Percentiles rank a stretch among this genome's conserved stretches.
Evolutionary conservation across 1,139 yeast genomes (phyloP).

Genomic region (Arxiozyma slooffiae): DNA sequence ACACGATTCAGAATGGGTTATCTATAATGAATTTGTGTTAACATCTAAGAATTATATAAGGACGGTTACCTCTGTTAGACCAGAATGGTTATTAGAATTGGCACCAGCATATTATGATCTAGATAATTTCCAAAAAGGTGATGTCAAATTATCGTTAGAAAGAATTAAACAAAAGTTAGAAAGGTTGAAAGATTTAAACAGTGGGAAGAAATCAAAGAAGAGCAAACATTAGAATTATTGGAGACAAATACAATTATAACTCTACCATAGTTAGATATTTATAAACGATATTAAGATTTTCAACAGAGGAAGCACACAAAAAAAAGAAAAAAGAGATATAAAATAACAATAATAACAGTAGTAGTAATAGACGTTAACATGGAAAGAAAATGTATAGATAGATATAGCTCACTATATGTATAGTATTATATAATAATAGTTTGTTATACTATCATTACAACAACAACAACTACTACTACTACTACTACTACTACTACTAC

Average conservation of each 20-base stretch:
- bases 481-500: too few relatives aligned
- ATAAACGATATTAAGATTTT: too few relatives aligned
- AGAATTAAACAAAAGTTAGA: conserved; percentile 48
- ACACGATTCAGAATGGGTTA: conserved; percentile 82
- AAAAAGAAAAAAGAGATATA: too few relatives aligned
- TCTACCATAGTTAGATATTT: too few relatives aligned
- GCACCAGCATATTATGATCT: conserved; percentile 81
- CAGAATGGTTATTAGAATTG: conserved; percentile 75
- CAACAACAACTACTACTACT: too few relatives aligned
- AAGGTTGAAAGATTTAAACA: conserved; percentile 35
- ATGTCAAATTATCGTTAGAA: conserved; percentile 70
- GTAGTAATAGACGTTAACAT: too few relatives aligned
- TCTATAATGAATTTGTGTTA: conserved; percentile 89
- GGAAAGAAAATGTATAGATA: too few relatives aligned
- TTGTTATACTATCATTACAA: background rate
- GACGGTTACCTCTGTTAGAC: conserved; percentile 84
- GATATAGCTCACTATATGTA: background rate
- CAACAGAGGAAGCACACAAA: too few relatives aligned
- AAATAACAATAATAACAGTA: too few relatives aligned
- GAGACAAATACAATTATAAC: too few relatives aligned
- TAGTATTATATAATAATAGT: too few relatives aligned
- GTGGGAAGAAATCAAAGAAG: conserved; percentile 25
- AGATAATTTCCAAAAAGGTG: conserved; percentile 69
- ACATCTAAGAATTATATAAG: conserved; percentile 89
- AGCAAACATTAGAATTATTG: background rate